phyloP scores from a whole-genome alignment of 371 early-diverging fungal species.

The Mucor plumbeus region DNA sequence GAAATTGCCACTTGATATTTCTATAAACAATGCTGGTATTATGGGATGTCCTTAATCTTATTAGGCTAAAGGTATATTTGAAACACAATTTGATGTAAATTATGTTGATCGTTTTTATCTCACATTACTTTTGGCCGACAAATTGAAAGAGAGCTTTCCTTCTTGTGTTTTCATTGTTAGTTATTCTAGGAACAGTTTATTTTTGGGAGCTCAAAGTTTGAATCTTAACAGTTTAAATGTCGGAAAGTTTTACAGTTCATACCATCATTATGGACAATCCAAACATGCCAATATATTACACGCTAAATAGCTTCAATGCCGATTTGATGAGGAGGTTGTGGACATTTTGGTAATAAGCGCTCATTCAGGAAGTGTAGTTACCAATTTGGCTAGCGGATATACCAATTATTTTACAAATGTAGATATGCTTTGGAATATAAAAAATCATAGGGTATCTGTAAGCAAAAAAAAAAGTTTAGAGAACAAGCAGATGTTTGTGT shows the following conservation, averaged over 20 bases:
- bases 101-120: conserved; percentile 76
- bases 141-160: conserved; percentile 54
- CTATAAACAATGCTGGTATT: conserved; percentile 66
- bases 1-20: conserved; percentile 52
- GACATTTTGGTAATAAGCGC: conserved; percentile 6
- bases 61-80: conserved; percentile 61
- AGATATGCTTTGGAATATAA: conserved; percentile 1
- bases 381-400: background rate
- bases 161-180: conserved; percentile 60
- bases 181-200: conserved; percentile 43
- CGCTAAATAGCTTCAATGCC: conserved; percentile 54
- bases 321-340: conserved; percentile 22
- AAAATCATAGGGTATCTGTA: background rate
- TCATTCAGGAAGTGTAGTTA: conserved; percentile 11
- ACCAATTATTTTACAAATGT: background rate
- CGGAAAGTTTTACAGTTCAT: conserved; percentile 23
- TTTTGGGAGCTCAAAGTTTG: conserved; percentile 20
- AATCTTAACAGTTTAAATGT: conserved; percentile 44
- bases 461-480: background rate
- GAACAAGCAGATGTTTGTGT: background rate
- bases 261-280: conserved; percentile 16
- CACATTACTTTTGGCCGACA: conserved; percentile 61
- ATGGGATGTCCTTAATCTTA: conserved; percentile 63
- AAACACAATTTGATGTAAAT: conserved; percentile 51
- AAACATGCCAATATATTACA: conserved; percentile 57